A percentile compares a stretch with the other conserved stretches of the same genome.
Conservation (phyloP, 75 land plant genomes). For the Azolla pinnata region DNA sequence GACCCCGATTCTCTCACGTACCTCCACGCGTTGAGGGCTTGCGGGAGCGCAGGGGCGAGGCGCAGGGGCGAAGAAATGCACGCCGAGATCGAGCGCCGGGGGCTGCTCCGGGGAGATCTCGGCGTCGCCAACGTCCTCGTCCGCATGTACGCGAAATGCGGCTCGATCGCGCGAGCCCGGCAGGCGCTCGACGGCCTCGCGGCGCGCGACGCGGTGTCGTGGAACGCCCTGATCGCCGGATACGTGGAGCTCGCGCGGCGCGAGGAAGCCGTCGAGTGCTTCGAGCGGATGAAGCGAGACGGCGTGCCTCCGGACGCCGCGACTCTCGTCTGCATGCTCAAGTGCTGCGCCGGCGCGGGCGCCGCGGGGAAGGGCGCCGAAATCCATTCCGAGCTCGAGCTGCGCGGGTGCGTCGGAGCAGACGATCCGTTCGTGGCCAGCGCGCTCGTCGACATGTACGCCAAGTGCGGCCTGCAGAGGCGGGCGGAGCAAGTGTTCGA, state of each 20-base stretch:
- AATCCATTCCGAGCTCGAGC: slow-evolving; percentile 10
- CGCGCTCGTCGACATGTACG: slow-evolving; percentile 23
- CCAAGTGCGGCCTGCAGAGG: slow-evolving; percentile 8
- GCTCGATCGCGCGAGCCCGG: slow-evolving; percentile 25
- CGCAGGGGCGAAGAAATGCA: slow-evolving; percentile 33
- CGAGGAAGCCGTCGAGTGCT: slow-evolving; percentile 31
- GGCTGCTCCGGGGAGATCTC: slow-evolving; percentile 15
- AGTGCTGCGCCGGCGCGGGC: slow-evolving; percentile 41
- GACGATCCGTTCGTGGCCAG: slow-evolving; percentile 11
- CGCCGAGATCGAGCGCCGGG: slow-evolving; percentile 4
- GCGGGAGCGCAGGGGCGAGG: slow-evolving; percentile 26
- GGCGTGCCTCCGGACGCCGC: slow-evolving; percentile 22
- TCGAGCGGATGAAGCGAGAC: slow-evolving; percentile 29
- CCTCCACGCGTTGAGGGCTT: slow-evolving; percentile 37
- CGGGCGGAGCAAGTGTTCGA: slow-evolving; percentile 16
- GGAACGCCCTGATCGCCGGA: slow-evolving; percentile 48
- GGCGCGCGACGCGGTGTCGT: slow-evolving; percentile 15
- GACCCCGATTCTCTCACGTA: slow-evolving; percentile 33
- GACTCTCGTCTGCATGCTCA: slow-evolving; percentile 27
- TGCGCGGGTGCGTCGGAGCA: neutral
- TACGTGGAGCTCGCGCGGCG: slow-evolving; percentile 26
- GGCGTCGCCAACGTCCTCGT: slow-evolving; percentile 33
- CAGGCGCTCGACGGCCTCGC: slow-evolving; percentile 23
- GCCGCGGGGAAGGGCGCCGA: slow-evolving; percentile 13
- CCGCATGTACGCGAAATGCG: slow-evolving; percentile 51